Conservation (phyloP, 2,329 filamentous ascomycete species). For the Scytalidium lignicola region DNA sequence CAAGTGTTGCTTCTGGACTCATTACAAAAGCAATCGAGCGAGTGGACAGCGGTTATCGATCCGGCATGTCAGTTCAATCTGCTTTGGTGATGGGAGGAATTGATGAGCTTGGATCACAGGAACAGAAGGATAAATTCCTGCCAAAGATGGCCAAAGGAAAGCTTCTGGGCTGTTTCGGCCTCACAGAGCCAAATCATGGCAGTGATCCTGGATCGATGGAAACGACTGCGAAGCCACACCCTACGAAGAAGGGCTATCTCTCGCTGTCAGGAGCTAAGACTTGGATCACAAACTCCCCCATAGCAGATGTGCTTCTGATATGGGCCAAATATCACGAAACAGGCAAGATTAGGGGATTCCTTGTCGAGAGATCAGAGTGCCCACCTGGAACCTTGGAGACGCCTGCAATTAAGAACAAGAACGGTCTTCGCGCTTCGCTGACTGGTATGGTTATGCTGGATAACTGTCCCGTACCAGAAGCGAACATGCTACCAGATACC, state of each 20-base stretch:
- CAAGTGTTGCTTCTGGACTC: slow-evolving; percentile 80
- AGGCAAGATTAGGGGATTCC: slow-evolving; percentile 89
- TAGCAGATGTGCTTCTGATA: slow-evolving; percentile 76
- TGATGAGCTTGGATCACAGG: slow-evolving; percentile 77
- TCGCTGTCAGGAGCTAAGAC: slow-evolving; percentile 80
- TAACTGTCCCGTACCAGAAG: slow-evolving; percentile 78
- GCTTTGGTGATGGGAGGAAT: slow-evolving; percentile 93
- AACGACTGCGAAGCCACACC: slow-evolving; percentile 76
- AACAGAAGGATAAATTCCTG: slow-evolving; percentile 81
- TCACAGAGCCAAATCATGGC: slow-evolving; percentile 91
- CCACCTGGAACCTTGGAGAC: slow-evolving; percentile 87
- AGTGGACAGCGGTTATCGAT: slow-evolving; percentile 87
- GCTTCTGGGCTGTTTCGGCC: slow-evolving; percentile 76
- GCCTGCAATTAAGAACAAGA: slow-evolving; percentile 91
- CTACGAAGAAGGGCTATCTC: slow-evolving; percentile 76
- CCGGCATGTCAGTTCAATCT: slow-evolving; percentile 89
- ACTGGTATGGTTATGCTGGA: slow-evolving; percentile 98
- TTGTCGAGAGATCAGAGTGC: slow-evolving; percentile 80
- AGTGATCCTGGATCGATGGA: slow-evolving; percentile 92
- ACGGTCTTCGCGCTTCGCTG: slow-evolving; percentile 83
- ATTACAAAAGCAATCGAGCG: slow-evolving; percentile 88
- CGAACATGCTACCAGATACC: slow-evolving; percentile 89
- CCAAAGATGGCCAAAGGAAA: slow-evolving; percentile 79
- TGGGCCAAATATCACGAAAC: slow-evolving; percentile 93
- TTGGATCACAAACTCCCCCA: slow-evolving; percentile 94